Base-by-base conservation (phyloP, 1,139 yeast species). In the Geotrichum bryndzae region DNA sequence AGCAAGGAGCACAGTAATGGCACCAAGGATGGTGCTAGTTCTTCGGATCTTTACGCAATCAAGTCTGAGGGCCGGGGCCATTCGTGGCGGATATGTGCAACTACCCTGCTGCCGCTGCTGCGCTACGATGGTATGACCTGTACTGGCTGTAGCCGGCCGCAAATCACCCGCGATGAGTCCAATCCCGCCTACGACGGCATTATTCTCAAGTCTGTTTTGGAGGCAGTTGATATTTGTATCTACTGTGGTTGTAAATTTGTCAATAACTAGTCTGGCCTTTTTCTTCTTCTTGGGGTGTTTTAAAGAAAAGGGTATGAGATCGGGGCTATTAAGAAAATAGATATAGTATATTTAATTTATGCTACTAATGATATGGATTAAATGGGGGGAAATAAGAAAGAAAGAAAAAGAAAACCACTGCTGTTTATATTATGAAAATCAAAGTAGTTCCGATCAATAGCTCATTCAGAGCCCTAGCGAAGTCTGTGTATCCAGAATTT, bases 231-330 rank as follows among this genome's bases (percentile, higher is more conserved):
- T 54, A 41, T 61, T 18, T 61, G 63, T 58, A 61, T 61, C 15
- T 61, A 61, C 50, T 61, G 63, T 55, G 63, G 63, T 11, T 56
- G 62, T 23, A 35, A 54, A 50, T 60, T 60, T 56, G 53, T 56
- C 25, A 56, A 56, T 10, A 56, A 60, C 29, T 54, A 54, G 51
- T 1, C 29, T n/a, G 11, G 23, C 29, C 8, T 15, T 38, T 22
- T n/a, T 53, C 6, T 23, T 35, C 18, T 18, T 18, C 18, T 35
- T 35, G 10, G n/a, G 13, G 27, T 22, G 13, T 7, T 29, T 13
- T 8, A 25, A 51, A 51, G 13, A n/a, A 31, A 53, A 33, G 15
- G 4, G 35, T 31, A 15, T 48, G 18, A 38, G 15, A 27, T 11
- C 7, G 8, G 27, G 53, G 11, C 10, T 13, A 13, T 15, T 23